Evolutionary conservation across 768 basidiomycete genomes (phyloP), one percentile per base, ranked within the genome.

Genomic region (Clitopilus hobsonii): DNA sequence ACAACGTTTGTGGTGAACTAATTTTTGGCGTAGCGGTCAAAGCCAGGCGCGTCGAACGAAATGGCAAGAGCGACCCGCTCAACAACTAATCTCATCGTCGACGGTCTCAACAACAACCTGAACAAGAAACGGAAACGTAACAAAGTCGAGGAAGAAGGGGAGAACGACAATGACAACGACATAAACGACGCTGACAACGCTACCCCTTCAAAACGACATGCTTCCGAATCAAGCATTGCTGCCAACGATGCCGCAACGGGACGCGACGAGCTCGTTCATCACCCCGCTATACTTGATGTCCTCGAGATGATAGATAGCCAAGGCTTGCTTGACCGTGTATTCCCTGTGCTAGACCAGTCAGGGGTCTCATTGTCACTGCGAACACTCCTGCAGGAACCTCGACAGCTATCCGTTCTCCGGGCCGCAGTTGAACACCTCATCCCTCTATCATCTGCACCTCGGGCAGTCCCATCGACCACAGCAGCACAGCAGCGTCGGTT

Each of bases 41-140:
- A 20, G 22, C 41, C 18, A 45, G 41, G 41, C 41, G 41, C 41
- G 41, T 52, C 32, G 24, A 51, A 49, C 58, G 54, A 52, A 51
- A 91, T 92, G 90, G 87, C 88, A 58, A 79, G 90, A 60, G 81
- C 89, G 66, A 91, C 89, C 68, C 85, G 89, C 61, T 75, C 82
- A 28, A 71, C 76, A 41, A 65, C 75, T 49, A 72, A 71, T 36
- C 48, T 59, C 67, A 50, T 51, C 24, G 41, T 45, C n/a, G 41
- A 45, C 41, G 41, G 41, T 45, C 38, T 8, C 6, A 41, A 41
- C 38, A 41, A 41, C 38, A 28, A 27, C 65, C 51, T 61, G 60
- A 62, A 74, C 29, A 86, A 84, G 73, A 89, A 91, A 70, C 83
- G 90, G 32, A 92, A 90, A 68, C 85, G 88, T 26, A 58, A 58